These are phyloP conservation scores for Udeniomyces megalosporus DNA, from an alignment of 768 basidiomycete species.

Conservation along the genomic window DNA sequence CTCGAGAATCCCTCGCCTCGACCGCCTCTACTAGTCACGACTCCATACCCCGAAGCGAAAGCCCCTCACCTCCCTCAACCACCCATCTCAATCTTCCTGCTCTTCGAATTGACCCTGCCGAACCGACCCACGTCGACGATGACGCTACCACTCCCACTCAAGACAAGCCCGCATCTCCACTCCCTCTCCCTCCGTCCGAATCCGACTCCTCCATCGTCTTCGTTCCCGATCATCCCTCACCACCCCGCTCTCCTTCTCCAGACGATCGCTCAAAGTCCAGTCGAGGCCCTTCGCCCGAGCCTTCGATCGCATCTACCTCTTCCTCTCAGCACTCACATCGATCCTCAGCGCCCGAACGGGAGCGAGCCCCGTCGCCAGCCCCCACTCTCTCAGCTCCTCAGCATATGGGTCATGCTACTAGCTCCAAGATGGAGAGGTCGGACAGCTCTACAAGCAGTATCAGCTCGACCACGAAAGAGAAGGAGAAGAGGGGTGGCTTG, in stretches of 20 bases:
- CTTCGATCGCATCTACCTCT: not conserved
- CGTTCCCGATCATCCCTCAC: not conserved
- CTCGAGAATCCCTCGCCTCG: constrained; percentile 3
- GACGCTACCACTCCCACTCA: constrained; percentile 3
- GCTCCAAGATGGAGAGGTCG: constrained; percentile 3
- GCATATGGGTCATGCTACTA: not conserved
- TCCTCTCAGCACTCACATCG: not conserved
- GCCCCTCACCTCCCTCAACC: constrained; percentile 6
- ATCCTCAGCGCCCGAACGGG: not conserved
- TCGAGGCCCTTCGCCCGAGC: not conserved
- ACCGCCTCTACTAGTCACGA: not conserved
- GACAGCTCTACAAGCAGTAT: not conserved
- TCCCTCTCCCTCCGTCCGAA: not conserved
- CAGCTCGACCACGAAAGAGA: constrained; percentile 20
- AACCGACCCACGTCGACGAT: constrained; percentile 2
- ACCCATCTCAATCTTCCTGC: constrained; percentile 4
- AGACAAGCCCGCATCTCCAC: not conserved
- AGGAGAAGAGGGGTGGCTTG: constrained; percentile 26
- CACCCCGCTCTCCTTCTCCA: not conserved
- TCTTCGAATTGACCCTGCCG: constrained; percentile 5
- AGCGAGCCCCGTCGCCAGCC: not conserved
- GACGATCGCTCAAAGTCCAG: not conserved
- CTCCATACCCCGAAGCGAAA: not conserved
- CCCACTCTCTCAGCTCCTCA: not conserved
- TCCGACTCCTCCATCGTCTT: not conserved